Evolutionary conservation across 2,329 filamentous ascomycete species (phyloP).

Genomic region (Trichoderma hamatum): DNA sequence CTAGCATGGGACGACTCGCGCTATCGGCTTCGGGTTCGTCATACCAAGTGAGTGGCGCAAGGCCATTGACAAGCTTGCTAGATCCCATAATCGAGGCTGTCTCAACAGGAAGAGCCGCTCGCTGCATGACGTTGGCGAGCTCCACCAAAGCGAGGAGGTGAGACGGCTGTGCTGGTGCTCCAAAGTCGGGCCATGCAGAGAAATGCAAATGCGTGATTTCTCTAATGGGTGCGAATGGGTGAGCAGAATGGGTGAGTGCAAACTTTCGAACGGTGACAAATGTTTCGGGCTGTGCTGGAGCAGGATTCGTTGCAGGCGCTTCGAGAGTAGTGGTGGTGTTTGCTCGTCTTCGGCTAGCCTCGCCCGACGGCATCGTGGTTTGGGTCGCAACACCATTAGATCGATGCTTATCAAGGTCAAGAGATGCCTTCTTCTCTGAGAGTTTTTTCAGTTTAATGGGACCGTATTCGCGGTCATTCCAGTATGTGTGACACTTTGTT

Average conservation of each 20-base stretch:
- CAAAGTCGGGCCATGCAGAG: slow-evolving; percentile 96
- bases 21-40: slow-evolving; percentile 62
- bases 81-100: slow-evolving; percentile 43
- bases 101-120: slow-evolving; percentile 54
- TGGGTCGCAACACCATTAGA: slow-evolving; percentile 45
- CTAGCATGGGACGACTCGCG: slow-evolving; percentile 71
- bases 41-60: slow-evolving; percentile 49
- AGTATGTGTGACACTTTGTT: slow-evolving; percentile 93
- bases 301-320: slow-evolving; percentile 35
- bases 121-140: slow-evolving; percentile 76
- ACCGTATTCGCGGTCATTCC: slow-evolving; percentile 79
- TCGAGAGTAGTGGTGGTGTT: slow-evolving; percentile 55
- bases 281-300: slow-evolving; percentile 52
- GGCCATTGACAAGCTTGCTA: slow-evolving; percentile 36
- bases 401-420: slow-evolving; percentile 66
- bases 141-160: slow-evolving; percentile 90
- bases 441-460: slow-evolving; percentile 73
- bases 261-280: slow-evolving; percentile 87
- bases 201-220: slow-evolving; percentile 96
- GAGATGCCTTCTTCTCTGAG: slow-evolving; percentile 78
- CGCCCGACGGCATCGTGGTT: slow-evolving; percentile 36
- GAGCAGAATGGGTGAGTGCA: slow-evolving; percentile 72
- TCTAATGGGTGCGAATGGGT: slow-evolving; percentile 83
- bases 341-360: slow-evolving; percentile 54
- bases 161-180: slow-evolving; percentile 82